Conservation (phyloP, 2,329 filamentous ascomycete species). For the Pseudogymnoascus sp. region DNA sequence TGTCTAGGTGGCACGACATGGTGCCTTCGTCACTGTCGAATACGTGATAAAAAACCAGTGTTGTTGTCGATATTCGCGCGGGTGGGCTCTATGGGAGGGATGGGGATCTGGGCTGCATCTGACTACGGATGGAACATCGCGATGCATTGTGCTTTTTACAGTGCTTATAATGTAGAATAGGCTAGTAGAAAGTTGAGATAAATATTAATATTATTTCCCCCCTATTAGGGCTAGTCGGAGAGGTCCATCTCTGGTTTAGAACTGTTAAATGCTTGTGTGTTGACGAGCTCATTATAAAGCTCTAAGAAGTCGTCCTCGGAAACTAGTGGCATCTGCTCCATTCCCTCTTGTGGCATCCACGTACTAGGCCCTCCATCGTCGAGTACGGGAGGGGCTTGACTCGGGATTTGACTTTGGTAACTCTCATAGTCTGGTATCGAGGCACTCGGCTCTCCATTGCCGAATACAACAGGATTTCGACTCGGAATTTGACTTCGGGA, state of each 20-base stretch:
- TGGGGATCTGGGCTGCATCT: too few species aligned
- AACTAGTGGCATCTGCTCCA: not conserved
- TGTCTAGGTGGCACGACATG: too few species aligned
- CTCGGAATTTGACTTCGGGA: not conserved
- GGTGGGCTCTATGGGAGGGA: too few species aligned
- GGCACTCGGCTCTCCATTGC: not conserved
- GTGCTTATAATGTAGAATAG: not conserved
- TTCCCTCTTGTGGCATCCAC: not conserved
- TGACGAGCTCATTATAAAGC: not conserved
- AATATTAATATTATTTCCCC: not conserved
- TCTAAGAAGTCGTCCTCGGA: not conserved
- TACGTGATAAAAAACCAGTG: too few species aligned
- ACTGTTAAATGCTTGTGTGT: not conserved
- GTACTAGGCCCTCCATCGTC: not conserved
- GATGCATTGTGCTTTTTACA: not conserved
- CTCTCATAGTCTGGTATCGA: too few species aligned
- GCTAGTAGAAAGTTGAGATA: not conserved
- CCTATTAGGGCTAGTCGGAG: not conserved
- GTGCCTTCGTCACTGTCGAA: too few species aligned
- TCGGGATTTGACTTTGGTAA: not conserved
- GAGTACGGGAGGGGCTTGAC: not conserved
- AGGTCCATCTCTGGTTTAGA: not conserved
- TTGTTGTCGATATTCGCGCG: too few species aligned
- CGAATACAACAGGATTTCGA: not conserved
- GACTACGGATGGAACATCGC: too few species aligned